phyloP scores from a whole-genome alignment of 345 rosid genomes.

The Fremontodendron californicum region DNA sequence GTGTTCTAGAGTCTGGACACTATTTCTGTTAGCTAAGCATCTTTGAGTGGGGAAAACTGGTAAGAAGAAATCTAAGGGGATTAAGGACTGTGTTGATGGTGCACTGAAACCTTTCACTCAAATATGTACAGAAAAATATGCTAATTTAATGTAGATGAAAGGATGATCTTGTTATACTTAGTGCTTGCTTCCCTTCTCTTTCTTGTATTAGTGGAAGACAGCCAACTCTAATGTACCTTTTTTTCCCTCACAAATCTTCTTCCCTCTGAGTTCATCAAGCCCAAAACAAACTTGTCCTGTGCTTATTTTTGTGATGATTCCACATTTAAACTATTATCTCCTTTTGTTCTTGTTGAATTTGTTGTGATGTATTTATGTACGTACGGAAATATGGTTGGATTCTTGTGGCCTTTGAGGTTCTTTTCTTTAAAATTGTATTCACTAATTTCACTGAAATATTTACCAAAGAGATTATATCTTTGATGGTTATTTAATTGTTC shows the following conservation, averaged over 20 bases:
- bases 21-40: background rate
- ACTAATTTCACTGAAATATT: background rate
- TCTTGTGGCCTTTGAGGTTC: background rate
- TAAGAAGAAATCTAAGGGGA: background rate
- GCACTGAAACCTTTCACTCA: background rate
- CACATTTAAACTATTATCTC: background rate
- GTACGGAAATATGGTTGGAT: background rate
- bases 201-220: background rate
- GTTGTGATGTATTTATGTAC: background rate
- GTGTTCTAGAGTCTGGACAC: background rate
- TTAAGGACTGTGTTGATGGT: background rate
- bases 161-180: background rate
- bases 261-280: background rate
- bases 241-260: background rate
- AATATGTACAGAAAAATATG: background rate
- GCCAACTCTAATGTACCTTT: background rate
- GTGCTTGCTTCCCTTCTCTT: constrained; percentile 2
- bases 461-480: background rate
- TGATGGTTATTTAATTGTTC: constrained; percentile 18
- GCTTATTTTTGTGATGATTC: background rate
- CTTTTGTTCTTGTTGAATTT: background rate
- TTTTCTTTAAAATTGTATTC: background rate
- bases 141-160: background rate
- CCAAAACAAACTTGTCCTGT: background rate
- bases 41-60: background rate